Base-by-base conservation (phyloP, 768 basidiomycete species). In the Hortiboletus flavorubellus region DNA sequence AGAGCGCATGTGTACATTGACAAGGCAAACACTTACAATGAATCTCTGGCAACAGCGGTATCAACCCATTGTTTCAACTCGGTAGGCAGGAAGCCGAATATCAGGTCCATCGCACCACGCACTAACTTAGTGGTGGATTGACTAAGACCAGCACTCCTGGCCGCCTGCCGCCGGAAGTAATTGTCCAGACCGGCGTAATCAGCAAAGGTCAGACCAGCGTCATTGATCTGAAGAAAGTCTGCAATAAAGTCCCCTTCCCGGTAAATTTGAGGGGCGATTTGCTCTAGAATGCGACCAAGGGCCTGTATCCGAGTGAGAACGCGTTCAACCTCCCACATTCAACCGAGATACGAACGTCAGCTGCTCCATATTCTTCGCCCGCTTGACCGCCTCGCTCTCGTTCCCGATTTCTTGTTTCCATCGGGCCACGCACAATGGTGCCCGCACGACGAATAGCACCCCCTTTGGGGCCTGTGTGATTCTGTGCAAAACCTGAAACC, bases 161-260 rank as follows among this genome's bases (percentile, higher is more conserved):
- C 78, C n/a, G 96, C 96, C 67, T 98, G 92, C 46, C 96, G 77
- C 26, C 92, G 81, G 76, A 97, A 97, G 72, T 97, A 98, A 56
- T 85, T 92, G 67, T 98, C 96, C 55, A 98, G 75, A 43, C 85
- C 85, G 84, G 93, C 91, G 63, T 96, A 93, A 72, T 98, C 96
- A 14, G 96, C 96, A 70, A 93, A 98, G 1, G 96, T 97, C 14
- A 93, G 79, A 16, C 85, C 85, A 21, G 85, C 81, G 57, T 95
- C 89, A 59, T 93, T 92, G 67, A 97, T 89, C 66, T 94, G 93
- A 46, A 98, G 75, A 72, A 98, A 98, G 63, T 94, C 90, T 9
- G 87, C 82, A 57, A 97, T 85, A 72, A 97, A 98, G 33, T 86
- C 86, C 63, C 89, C 85, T 73, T 98, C 95, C 11, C 80, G 81